Conservation (phyloP, 805 yeast species). For the Candida schatavii region DNA sequence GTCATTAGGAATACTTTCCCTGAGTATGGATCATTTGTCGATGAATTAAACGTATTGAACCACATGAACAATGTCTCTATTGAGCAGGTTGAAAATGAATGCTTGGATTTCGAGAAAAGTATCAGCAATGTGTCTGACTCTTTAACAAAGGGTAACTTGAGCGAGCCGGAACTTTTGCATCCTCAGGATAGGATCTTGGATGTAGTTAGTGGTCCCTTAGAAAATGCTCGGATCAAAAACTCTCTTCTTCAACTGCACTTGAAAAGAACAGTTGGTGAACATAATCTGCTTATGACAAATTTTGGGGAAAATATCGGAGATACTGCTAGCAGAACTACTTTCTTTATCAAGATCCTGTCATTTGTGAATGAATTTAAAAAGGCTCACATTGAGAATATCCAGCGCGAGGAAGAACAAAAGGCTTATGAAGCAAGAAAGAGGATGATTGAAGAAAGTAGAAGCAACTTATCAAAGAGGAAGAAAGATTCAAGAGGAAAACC, state of each 20-base stretch:
- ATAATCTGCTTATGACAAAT: conserved; percentile 67
- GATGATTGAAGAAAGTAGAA: conserved; percentile 25
- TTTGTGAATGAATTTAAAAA: conserved; percentile 77
- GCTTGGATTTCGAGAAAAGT: conserved; percentile 56
- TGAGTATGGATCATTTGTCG: conserved; percentile 68
- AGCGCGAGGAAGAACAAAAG: conserved; percentile 75
- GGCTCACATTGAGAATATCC: conserved; percentile 75
- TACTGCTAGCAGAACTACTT: conserved; percentile 58
- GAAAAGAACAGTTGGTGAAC: conserved; percentile 59
- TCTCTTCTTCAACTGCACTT: conserved; percentile 63
- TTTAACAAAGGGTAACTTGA: conserved; percentile 77
- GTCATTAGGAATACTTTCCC: conserved; percentile 84
- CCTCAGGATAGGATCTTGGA: conserved; percentile 74
- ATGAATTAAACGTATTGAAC: conserved; percentile 60
- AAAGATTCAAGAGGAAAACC: conserved; percentile 4
- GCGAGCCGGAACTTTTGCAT: conserved; percentile 75
- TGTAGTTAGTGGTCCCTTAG: conserved; percentile 62
- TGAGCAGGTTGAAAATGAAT: conserved; percentile 77
- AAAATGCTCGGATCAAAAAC: conserved; percentile 71
- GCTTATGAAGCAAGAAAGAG: conserved; percentile 36
- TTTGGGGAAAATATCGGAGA: conserved; percentile 91
- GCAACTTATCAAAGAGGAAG: conserved; percentile 9
- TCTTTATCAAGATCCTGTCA: conserved; percentile 75
- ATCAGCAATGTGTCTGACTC: conserved; percentile 73
- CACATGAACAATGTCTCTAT: conserved; percentile 71